Percentiles rank a stretch among this genome's conserved stretches.
These are phyloP conservation scores for Nothomitra cinnamomea DNA, from an alignment of 2,329 filamentous ascomycete species.

Conservation along the genomic window DNA sequence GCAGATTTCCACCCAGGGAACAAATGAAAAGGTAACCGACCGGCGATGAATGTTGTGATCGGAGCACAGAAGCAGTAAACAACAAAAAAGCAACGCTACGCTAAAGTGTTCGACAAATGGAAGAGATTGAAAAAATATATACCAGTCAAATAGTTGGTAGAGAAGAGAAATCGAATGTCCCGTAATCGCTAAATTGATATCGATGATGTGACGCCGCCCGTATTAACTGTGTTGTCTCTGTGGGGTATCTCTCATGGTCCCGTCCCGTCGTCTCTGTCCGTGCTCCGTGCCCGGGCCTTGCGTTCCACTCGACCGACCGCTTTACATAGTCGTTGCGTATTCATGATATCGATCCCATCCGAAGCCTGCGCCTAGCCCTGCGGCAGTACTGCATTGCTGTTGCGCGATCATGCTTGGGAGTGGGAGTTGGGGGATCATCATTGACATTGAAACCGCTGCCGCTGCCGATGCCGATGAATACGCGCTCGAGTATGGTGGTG, in stretches of 20 bases:
- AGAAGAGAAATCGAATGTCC: background rate
- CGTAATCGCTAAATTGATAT: background rate
- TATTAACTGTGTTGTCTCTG: background rate
- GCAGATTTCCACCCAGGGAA: background rate
- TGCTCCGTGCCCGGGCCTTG: background rate
- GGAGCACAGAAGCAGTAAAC: background rate
- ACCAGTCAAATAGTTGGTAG: background rate
- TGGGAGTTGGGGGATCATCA: conserved; percentile 55
- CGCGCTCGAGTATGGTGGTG: background rate
- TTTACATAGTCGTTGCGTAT: conserved; percentile 63
- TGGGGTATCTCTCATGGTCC: background rate
- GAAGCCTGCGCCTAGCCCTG: conserved; percentile 58
- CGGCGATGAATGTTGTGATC: background rate
- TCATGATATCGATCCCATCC: conserved; percentile 66
- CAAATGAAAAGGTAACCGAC: background rate
- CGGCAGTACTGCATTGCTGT: conserved; percentile 64
- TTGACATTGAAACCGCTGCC: no score
- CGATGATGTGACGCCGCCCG: background rate
- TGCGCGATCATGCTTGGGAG: conserved; percentile 75
- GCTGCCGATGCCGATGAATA: conserved; percentile 8
- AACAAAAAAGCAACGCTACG: background rate
- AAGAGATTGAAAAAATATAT: background rate
- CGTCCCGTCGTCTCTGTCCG: background rate
- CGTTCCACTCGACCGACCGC: background rate
- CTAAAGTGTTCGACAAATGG: background rate